These are phyloP conservation scores for Lachnellula arida DNA, from an alignment of 2,329 filamentous ascomycete species.

Conservation along the genomic window DNA sequence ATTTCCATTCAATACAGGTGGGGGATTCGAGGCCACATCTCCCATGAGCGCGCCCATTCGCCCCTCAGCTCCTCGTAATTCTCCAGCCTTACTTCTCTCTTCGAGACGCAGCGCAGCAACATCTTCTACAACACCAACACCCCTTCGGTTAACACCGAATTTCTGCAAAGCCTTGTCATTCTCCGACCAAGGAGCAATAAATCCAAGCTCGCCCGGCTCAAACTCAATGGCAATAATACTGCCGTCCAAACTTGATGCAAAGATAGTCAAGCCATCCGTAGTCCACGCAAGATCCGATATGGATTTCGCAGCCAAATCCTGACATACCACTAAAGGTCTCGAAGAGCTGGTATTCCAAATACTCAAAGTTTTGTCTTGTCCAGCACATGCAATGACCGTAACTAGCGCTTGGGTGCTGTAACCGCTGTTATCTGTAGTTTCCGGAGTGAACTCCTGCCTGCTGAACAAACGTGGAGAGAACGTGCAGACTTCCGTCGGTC, in stretches of 20 bases:
- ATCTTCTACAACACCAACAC: constrained; percentile 86
- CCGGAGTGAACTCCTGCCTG: constrained; percentile 53
- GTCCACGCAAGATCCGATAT: constrained; percentile 94
- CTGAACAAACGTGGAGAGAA: constrained; percentile 92
- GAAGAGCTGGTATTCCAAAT: constrained; percentile 98
- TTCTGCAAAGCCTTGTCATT: constrained; percentile 92
- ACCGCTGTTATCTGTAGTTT: constrained; percentile 46
- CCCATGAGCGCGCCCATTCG: constrained; percentile 99
- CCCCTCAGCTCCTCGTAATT: constrained; percentile 84
- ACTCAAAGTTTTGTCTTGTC: constrained; percentile 92
- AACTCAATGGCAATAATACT: constrained; percentile 80
- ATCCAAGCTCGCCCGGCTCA: constrained; percentile 81
- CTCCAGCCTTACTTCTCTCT: constrained; percentile 86
- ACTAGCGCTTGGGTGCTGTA: constrained; percentile 53
- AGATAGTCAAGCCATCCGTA: constrained; percentile 83
- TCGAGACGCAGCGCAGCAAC: constrained; percentile 84
- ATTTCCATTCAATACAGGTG: constrained; percentile 30
- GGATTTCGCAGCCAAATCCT: constrained; percentile 84
- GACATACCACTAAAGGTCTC: constrained; percentile 80
- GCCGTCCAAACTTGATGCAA: constrained; percentile 83
- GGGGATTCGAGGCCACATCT: constrained; percentile 49
- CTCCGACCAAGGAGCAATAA: constrained; percentile 78
- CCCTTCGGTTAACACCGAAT: constrained; percentile 82
- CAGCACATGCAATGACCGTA: constrained; percentile 93
- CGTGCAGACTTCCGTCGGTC: constrained; percentile 92